phyloP scores from a whole-genome alignment of 2,329 filamentous ascomycete genomes.

The Elsinoe australis region DNA sequence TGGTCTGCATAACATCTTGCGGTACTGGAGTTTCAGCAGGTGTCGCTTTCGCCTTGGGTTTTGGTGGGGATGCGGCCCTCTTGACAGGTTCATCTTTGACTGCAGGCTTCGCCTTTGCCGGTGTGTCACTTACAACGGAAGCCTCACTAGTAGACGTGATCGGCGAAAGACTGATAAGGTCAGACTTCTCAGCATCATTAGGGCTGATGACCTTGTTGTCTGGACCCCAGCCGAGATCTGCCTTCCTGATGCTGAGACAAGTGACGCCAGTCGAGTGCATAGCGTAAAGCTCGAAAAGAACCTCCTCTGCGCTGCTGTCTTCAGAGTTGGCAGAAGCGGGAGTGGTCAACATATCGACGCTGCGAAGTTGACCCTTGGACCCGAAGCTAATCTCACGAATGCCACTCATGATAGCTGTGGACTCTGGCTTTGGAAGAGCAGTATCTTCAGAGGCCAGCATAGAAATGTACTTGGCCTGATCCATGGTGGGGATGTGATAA shows the following conservation, averaged over 20 bases:
- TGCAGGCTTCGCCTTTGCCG: slow-evolving; percentile 8
- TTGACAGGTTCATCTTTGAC: background rate
- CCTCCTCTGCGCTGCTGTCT: slow-evolving; percentile 54
- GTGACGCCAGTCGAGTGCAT: slow-evolving; percentile 98
- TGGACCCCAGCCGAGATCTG: slow-evolving; percentile 83
- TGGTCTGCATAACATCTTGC: slow-evolving; percentile 21
- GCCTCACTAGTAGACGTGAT: slow-evolving; percentile 26
- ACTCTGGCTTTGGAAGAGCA: slow-evolving; percentile 74
- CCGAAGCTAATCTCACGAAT: slow-evolving; percentile 91
- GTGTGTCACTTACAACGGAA: slow-evolving; percentile 30
- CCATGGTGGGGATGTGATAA: slow-evolving; percentile 72
- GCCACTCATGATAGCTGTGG: slow-evolving; percentile 94
- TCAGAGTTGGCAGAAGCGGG: slow-evolving; percentile 50
- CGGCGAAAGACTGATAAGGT: slow-evolving; percentile 66
- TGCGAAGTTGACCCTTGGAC: slow-evolving; percentile 77
- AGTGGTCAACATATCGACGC: slow-evolving; percentile 75
- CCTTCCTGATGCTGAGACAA: slow-evolving; percentile 74
- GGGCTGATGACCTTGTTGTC: slow-evolving; percentile 80
- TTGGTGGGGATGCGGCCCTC: background rate
- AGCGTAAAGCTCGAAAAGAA: slow-evolving; percentile 87
- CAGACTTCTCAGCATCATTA: slow-evolving; percentile 66
- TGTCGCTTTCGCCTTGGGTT: slow-evolving; percentile 19
- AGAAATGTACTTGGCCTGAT: slow-evolving; percentile 81
- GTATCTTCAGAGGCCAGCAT: slow-evolving; percentile 65
- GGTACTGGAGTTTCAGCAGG: slow-evolving; percentile 21